Evolutionary conservation across 176 grass and related monocot species (phyloP), one percentile per base, ranked within the genome.

Genomic region (Aegilops sharonensis): DNA sequence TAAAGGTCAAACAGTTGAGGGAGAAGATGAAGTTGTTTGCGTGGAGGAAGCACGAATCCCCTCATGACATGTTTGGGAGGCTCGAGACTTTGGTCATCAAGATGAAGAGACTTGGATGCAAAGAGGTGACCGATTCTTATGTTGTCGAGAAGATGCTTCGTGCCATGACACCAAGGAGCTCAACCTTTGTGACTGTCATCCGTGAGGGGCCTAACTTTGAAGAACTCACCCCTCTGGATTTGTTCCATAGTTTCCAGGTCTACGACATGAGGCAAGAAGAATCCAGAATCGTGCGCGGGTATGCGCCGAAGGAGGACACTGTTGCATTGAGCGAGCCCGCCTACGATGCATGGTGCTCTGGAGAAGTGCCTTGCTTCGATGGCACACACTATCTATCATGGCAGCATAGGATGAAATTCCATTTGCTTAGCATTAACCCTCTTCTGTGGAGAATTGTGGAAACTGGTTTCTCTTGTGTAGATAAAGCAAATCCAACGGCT

Each of bases 381-480:
- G 17, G 8, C 66, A 20, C 66, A 10, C 67, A 69, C 32, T 69
- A 36, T 21, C 67, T 69, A 5, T 69, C 67, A 69, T 69, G 67
- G 67, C 67, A 69, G 32, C 67, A 4, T 69, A 69, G 67, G 67
- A 69, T 69, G 67, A 69, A 69, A 69, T 36, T 69, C 15, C 17
- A 69, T 34, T 37, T 69, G 67, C 67, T 69, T 9, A 69, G 67
- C 67, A 69, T 69, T 36, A 0, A 69, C 67, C 15, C 67, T 69
- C 66, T 9, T 35, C 15, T 68, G 66, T 68, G 66, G 66, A 68
- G 66, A 35, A 68, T 68, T 68, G 66, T 68, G 66, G 66, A 68
- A 36, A 68, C 66, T 5, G 66, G 66, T 45, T 45, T 45, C 43
- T 3, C 43, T 35, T 32, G 35, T 36, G 31, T 36, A 1, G 66